These are phyloP conservation scores for Blumeria graminis DNA, from an alignment of 2,329 filamentous ascomycete genomes.

Conservation along the genomic window DNA sequence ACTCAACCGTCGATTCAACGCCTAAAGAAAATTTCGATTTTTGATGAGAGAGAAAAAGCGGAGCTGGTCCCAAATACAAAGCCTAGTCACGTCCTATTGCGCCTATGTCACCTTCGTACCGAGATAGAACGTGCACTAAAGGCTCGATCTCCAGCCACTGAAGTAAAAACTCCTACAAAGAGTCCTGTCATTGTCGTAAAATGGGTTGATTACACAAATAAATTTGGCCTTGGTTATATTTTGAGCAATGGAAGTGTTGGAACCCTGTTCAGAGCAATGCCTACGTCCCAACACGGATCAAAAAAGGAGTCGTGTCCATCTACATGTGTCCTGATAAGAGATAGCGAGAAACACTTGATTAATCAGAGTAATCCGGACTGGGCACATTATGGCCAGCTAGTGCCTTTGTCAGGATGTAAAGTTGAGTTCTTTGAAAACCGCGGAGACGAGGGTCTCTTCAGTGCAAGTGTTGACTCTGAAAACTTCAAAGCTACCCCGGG, in stretches of 20 bases:
- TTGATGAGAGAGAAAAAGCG: conserved; percentile 28
- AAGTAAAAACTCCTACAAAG: conserved; percentile 28
- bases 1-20: too few relatives aligned
- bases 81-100: conserved; percentile 31
- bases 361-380: conserved; percentile 32
- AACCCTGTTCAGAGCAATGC: conserved; percentile 34
- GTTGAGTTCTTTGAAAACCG: conserved; percentile 57
- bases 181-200: conserved; percentile 45
- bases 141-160: conserved; percentile 34
- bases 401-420: conserved; percentile 33
- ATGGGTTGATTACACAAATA: conserved; percentile 78
- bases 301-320: conserved; percentile 33
- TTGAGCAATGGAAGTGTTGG: conserved; percentile 62
- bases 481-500: conserved; percentile 31
- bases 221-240: conserved; percentile 66
- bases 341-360: conserved; percentile 46
- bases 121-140: conserved; percentile 40
- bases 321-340: conserved; percentile 45
- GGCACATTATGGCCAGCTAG: conserved; percentile 31
- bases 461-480: conserved; percentile 38
- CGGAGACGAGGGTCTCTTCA: conserved; percentile 35
- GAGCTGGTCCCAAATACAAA: conserved; percentile 26
- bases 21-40: conserved; percentile 18
- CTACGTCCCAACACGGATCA: conserved; percentile 22
- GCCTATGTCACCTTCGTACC: conserved; percentile 29